Conservation (phyloP, 768 basidiomycete genomes). For the Rhizopogon salebrosus region DNA sequence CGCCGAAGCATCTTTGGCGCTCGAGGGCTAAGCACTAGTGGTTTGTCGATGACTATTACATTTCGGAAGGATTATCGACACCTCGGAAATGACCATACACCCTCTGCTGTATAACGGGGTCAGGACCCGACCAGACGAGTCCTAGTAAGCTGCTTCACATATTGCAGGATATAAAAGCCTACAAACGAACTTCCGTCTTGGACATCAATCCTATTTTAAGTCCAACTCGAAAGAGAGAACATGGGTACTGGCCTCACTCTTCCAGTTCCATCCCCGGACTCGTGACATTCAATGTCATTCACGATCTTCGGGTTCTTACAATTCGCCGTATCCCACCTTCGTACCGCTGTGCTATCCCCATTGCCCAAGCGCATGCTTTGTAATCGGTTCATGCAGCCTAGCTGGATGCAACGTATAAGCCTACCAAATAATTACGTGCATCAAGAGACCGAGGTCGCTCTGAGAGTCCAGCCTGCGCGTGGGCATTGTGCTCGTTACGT, state of each 20-base stretch:
- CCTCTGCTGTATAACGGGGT: too few relatives aligned
- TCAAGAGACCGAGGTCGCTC: constrained; percentile 5
- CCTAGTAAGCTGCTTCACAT: too few relatives aligned
- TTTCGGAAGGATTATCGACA: too few relatives aligned
- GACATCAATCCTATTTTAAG: too few relatives aligned
- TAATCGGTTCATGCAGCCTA: constrained; percentile 23
- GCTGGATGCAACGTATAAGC: constrained; percentile 23
- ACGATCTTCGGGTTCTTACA: constrained; percentile 9
- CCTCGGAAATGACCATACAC: too few relatives aligned
- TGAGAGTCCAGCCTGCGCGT: constrained; percentile 17
- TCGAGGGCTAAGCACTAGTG: too few relatives aligned
- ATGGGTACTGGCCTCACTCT: constrained; percentile 12
- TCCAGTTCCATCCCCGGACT: not conserved
- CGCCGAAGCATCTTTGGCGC: too few relatives aligned
- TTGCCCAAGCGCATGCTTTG: constrained; percentile 20
- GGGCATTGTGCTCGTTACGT: constrained; percentile 4
- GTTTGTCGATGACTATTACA: too few relatives aligned
- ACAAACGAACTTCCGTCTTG: too few relatives aligned
- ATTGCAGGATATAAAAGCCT: too few relatives aligned
- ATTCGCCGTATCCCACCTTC: not conserved
- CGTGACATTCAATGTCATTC: constrained; percentile 9
- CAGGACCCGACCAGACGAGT: too few relatives aligned
- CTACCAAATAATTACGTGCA: constrained; percentile 11
- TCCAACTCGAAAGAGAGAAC: too few relatives aligned
- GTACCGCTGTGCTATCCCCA: constrained; percentile 5